phyloP scores from a whole-genome alignment of 2,329 filamentous ascomycete species.

The Cladosporium sp. region DNA sequence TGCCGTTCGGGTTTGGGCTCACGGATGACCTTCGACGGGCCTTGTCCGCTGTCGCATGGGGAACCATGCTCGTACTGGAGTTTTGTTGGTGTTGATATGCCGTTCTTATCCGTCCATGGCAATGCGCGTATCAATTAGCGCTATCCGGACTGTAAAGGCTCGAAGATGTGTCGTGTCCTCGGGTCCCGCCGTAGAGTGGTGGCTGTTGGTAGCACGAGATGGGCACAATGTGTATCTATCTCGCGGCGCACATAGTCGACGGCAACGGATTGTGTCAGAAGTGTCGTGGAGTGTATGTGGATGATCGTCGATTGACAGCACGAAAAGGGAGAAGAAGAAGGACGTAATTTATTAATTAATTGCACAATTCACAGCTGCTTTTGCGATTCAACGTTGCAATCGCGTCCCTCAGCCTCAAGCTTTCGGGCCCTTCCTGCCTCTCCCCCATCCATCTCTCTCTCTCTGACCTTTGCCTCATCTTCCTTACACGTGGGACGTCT shows the following conservation, averaged over 20 bases:
- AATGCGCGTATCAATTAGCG: background rate
- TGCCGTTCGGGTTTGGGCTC: constrained; percentile 19
- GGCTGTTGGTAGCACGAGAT: constrained; percentile 3
- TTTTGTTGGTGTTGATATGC: background rate
- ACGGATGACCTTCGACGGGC: constrained; percentile 26
- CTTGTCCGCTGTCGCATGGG: constrained; percentile 22
- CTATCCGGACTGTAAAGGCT: background rate
- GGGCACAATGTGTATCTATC: constrained; percentile 10
- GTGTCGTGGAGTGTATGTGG: too few relatives aligned
- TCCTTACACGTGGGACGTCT: constrained; percentile 3
- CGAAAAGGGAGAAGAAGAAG: too few relatives aligned
- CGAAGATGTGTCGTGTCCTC: constrained; percentile 10
- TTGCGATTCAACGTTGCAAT: background rate
- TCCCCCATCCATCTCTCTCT: background rate
- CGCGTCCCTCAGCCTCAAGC: constrained; percentile 1
- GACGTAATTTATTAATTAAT: too few relatives aligned
- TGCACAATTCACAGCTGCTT: too few relatives aligned
- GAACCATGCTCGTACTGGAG: constrained; percentile 19
- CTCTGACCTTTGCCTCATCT: background rate
- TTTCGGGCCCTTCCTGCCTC: constrained; percentile 9
- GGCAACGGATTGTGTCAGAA: background rate
- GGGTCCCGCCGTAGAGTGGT: background rate
- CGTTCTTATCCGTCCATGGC: background rate
- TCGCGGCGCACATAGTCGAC: constrained; percentile 6
- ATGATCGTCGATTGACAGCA: too few relatives aligned